These are phyloP conservation scores for Bisporella sp. DNA, from an alignment of 2,329 filamentous ascomycete species.

Conservation along the genomic window DNA sequence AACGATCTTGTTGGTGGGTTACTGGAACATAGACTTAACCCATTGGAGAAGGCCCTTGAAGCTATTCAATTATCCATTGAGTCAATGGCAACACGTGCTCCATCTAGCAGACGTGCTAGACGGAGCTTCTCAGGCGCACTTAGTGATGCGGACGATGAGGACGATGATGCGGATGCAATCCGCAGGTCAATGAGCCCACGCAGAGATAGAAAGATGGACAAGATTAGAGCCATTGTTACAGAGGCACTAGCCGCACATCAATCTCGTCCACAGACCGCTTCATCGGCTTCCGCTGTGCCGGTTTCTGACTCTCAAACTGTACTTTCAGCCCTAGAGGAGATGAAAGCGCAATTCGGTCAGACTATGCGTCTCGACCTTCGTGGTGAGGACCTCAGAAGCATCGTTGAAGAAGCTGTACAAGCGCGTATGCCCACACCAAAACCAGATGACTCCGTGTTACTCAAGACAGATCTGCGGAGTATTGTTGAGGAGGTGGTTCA, in stretches of 20 bases:
- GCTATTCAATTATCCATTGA: slow-evolving; percentile 66
- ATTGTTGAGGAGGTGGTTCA: slow-evolving; percentile 59
- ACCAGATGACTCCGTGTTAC: slow-evolving; percentile 18
- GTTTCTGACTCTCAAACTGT: slow-evolving; percentile 36
- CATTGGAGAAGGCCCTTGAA: slow-evolving; percentile 72
- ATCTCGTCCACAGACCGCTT: slow-evolving; percentile 28
- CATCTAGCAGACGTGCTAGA: slow-evolving; percentile 50
- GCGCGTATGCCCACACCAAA: slow-evolving; percentile 46
- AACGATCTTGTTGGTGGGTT: slow-evolving; percentile 77
- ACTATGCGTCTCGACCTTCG: slow-evolving; percentile 38
- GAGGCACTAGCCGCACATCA: slow-evolving; percentile 64
- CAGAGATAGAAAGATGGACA: slow-evolving; percentile 73
- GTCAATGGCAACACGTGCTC: slow-evolving; percentile 46
- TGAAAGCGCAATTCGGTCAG: slow-evolving; percentile 47
- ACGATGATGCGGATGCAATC: slow-evolving; percentile 57
- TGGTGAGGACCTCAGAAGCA: slow-evolving; percentile 49
- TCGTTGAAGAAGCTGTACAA: slow-evolving; percentile 57
- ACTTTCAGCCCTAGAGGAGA: slow-evolving; percentile 59
- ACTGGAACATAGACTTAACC: slow-evolving; percentile 68
- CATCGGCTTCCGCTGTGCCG: slow-evolving; percentile 16
- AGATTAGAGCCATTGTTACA: slow-evolving; percentile 65
- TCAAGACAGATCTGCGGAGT: slow-evolving; percentile 36
- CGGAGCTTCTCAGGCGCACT: slow-evolving; percentile 64
- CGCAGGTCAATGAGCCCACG: slow-evolving; percentile 71
- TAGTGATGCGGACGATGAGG: slow-evolving; percentile 90